A percentile compares a stretch with the other conserved stretches of the same genome.
These are phyloP conservation scores for Arachis stenosperma DNA, from an alignment of 306 rosid species.

Conservation along the genomic window DNA sequence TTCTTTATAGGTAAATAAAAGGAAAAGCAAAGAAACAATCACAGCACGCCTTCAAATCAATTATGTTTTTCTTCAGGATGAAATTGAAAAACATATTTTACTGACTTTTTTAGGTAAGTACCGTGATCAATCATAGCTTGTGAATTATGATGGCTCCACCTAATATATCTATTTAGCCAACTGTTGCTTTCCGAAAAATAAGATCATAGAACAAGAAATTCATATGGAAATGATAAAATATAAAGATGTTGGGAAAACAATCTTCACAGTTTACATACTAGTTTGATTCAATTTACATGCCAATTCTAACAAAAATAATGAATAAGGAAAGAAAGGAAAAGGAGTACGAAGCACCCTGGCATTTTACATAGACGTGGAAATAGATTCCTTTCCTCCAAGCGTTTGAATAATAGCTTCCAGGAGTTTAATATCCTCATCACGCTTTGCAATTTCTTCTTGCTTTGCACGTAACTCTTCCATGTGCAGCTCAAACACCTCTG, in stretches of 20 bases:
- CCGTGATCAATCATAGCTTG: constrained; percentile 9
- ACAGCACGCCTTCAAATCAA: not conserved
- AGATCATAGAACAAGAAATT: constrained; percentile 21
- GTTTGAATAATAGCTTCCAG: constrained; percentile 88
- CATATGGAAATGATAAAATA: not conserved
- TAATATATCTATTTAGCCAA: constrained; percentile 15
- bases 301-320: not conserved
- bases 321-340: not conserved
- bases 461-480: constrained; percentile 92
- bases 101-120: not conserved
- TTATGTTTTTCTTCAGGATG: constrained; percentile 5
- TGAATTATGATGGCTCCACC: not conserved
- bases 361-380: constrained; percentile 41
- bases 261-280: constrained; percentile 31
- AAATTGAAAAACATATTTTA: constrained; percentile 9
- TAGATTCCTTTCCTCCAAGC: constrained; percentile 69
- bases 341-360: constrained; percentile 1
- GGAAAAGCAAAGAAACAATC: not conserved
- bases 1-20: not conserved
- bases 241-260: constrained; percentile 2
- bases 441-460: constrained; percentile 81
- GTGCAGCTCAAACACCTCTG: constrained; percentile 94
- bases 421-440: constrained; percentile 82
- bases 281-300: constrained; percentile 42
- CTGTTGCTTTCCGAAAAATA: constrained; percentile 2